Base-by-base conservation (phyloP, 352 stramenopile species). In the Phytophthora macrochlamydospora region DNA sequence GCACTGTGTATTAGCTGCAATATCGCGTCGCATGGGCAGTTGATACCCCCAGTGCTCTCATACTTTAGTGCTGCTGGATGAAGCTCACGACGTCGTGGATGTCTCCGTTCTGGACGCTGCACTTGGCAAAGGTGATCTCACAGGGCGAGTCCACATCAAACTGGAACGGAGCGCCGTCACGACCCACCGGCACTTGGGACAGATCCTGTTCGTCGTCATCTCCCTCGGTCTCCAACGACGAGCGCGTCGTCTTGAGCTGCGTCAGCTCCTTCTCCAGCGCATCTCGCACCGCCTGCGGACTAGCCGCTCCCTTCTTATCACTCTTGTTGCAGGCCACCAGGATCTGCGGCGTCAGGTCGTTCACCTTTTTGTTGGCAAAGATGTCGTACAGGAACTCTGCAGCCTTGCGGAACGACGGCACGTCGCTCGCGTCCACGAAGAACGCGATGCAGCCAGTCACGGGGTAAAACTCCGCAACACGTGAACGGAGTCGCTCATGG, bases 351-450 rank as follows among this genome's bases (percentile, higher is more conserved):
- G 76, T 70, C 43, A 83, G 57, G 69, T 95, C 87, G 63, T 93
- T 93, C 62, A 95, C 70, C 69, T 90, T 94, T 59, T 88, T 83
- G 56, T 90, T 89, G 13, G 85, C 83, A 56, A 96, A 94, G 35
- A 96, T 88, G 69, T 96, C 85, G 73, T 93, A 93, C 50, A 96
- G 69, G 71, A 85, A 93, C 85, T 95, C 88, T 50, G 85, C 88
- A 59, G 85, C 86, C 61, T 91, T 90, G 54, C 88, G 85, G 56
- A 93, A 86, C 62, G 82, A 84, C 28, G 76, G 63, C 30, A 73
- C 43, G 62, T 91, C 83, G 2, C 73, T 76, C 3, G 82, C 79
- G 63, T 96, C 89, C 48, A 96, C 71, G 40, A 96, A 67, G 58
- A 96, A 95, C 38, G 83, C 83, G 54, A 96, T 83, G 59, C 69